Conservation (phyloP, 108 stramenopile species). For the Schizochytrium sp. region DNA sequence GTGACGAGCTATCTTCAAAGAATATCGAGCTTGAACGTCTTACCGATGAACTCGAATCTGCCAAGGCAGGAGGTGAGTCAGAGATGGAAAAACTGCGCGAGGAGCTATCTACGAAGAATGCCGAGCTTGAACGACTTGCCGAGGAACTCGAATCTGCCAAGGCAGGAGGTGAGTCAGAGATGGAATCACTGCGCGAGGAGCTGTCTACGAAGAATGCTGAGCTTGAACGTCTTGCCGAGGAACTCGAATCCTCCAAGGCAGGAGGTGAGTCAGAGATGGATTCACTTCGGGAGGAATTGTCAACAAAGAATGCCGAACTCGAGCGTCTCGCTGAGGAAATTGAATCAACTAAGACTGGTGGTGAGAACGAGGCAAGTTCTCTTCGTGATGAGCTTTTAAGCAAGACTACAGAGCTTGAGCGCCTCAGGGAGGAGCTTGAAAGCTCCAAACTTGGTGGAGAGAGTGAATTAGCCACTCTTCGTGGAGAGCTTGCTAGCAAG, state of each 20-base stretch:
- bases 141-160: neutral
- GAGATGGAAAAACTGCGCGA: neutral
- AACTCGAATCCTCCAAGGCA: neutral
- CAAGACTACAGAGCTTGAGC: slow-evolving; percentile 18
- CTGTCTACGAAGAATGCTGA: neutral
- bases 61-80: neutral
- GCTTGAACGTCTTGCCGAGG: neutral
- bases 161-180: neutral
- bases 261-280: neutral
- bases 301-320: neutral
- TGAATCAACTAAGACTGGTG: neutral
- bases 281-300: neutral
- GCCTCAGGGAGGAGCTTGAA: neutral
- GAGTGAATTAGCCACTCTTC: too few species aligned
- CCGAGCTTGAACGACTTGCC: neutral
- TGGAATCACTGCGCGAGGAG: neutral
- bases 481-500: too few species aligned
- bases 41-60: neutral
- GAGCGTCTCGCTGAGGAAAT: neutral
- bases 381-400: neutral
- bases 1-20: neutral
- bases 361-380: neutral
- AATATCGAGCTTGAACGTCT: neutral
- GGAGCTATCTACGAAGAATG: neutral
- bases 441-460: too few species aligned